A percentile compares a stretch with the other conserved stretches of the same genome.
These are phyloP conservation scores for Orychophragmus violaceus DNA, from an alignment of 345 rosid species.

Conservation along the genomic window DNA sequence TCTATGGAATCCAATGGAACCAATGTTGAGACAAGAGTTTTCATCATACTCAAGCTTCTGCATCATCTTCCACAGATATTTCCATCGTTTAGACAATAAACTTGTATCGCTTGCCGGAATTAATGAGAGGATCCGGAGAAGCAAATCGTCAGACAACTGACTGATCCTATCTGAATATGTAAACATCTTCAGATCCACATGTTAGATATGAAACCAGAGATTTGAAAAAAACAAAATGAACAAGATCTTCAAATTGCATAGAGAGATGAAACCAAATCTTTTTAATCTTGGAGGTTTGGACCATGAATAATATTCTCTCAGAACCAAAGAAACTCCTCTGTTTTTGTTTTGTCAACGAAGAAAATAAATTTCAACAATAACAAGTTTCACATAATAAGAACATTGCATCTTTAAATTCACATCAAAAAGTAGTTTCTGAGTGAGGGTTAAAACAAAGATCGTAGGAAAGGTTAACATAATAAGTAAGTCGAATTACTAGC, in stretches of 20 bases:
- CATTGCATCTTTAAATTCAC: neutral
- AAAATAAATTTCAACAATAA: neutral
- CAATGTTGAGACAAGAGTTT: neutral
- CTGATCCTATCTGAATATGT: neutral
- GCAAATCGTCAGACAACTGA: constrained; percentile 7
- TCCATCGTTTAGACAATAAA: constrained; percentile 14
- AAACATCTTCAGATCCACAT: too few species aligned
- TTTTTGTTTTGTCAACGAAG: neutral
- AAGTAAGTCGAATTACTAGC: neutral
- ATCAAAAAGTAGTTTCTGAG: neutral
- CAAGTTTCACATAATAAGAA: neutral
- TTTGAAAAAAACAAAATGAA: too few species aligned
- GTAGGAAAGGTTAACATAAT: neutral
- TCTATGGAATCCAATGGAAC: neutral
- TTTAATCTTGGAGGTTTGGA: too few species aligned
- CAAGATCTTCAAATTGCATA: too few species aligned
- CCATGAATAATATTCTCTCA: too few species aligned
- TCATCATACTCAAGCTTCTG: neutral
- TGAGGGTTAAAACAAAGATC: neutral
- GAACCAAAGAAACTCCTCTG: neutral
- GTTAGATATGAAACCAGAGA: too few species aligned
- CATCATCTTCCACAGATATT: constrained; percentile 4
- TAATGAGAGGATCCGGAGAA: neutral
- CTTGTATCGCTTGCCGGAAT: constrained; percentile 11
- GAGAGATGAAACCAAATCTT: too few species aligned